These are phyloP conservation scores for Rhytidiadelphus loreus DNA, from an alignment of 225 moss, liverwort and hornwort species.

Conservation along the genomic window DNA sequence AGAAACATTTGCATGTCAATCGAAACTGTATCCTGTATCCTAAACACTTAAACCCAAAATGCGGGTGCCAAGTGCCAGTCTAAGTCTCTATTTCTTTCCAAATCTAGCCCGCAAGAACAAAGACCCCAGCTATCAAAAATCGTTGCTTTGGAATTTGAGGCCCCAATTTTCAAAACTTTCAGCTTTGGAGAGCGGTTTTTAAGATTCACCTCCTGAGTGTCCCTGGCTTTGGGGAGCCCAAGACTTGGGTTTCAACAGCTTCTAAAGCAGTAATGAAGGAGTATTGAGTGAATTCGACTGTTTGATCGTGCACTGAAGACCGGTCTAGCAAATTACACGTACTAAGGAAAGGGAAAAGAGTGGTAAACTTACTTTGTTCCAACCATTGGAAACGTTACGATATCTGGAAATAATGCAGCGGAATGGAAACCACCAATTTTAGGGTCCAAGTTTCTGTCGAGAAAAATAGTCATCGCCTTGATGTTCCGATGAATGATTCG, in stretches of 20 bases:
- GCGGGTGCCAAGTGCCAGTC: background rate
- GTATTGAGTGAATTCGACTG: background rate
- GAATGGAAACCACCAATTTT: background rate
- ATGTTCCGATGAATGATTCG: background rate
- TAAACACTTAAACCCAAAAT: background rate
- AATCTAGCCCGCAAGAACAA: background rate
- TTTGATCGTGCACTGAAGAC: background rate
- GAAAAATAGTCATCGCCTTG: background rate
- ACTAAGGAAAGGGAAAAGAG: background rate
- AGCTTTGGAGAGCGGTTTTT: too few relatives aligned
- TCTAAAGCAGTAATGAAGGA: background rate
- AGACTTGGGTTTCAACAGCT: background rate
- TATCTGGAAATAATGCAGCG: background rate
- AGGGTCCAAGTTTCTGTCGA: background rate
- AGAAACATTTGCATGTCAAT: background rate
- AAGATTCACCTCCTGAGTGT: background rate
- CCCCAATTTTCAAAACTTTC: background rate
- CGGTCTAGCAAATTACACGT: too few relatives aligned
- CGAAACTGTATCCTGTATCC: background rate
- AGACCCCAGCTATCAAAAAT: background rate
- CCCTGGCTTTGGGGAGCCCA: too few relatives aligned
- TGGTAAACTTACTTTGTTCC: background rate
- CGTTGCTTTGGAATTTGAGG: background rate
- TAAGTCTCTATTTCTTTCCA: too few relatives aligned
- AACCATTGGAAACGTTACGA: accelerated